Percentiles rank a stretch among this genome's conserved stretches.
Evolutionary conservation across 2,329 filamentous ascomycete genomes (phyloP).

Genomic region (Intubia oerlemansii): DNA sequence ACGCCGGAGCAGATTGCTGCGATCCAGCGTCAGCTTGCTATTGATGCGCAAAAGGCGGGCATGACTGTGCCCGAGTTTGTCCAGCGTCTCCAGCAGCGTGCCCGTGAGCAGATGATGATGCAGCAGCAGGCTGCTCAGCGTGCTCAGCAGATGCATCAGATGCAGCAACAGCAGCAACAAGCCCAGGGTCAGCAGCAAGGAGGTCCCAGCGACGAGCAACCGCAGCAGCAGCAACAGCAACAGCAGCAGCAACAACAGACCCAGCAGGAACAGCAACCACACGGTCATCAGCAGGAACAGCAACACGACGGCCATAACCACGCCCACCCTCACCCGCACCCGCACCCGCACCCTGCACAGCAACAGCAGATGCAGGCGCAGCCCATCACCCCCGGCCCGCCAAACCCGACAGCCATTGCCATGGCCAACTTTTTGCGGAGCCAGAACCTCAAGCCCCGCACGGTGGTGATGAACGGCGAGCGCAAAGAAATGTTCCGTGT

Average conservation of each 20-base stretch:
- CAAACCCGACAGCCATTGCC: slow-evolving; percentile 73
- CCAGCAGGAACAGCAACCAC: slow-evolving; percentile 9
- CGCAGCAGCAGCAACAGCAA: slow-evolving; percentile 16
- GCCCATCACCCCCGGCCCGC: slow-evolving; percentile 55
- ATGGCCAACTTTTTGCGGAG: slow-evolving; percentile 70
- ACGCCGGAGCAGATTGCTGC: slow-evolving; percentile 66
- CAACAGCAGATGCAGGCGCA: slow-evolving; percentile 22
- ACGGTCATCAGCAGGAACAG: slow-evolving; percentile 16
- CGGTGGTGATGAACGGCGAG: slow-evolving; percentile 86
- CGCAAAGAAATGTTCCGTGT: slow-evolving; percentile 98
- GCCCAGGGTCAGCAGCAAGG: slow-evolving; percentile 5
- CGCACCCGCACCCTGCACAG: slow-evolving; percentile 13
- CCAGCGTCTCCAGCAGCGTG: slow-evolving; percentile 40
- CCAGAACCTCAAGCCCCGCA: slow-evolving; percentile 74
- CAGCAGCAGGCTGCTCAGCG: slow-evolving; percentile 22
- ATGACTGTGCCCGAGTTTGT: slow-evolving; percentile 75
- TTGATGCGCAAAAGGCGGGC: slow-evolving; percentile 66
- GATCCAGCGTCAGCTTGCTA: slow-evolving; percentile 65
- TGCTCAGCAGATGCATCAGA: slow-evolving; percentile 9
- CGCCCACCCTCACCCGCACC: no score
- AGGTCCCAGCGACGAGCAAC: background rate
- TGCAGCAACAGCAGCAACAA: slow-evolving; percentile 13
- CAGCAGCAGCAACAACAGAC: slow-evolving; percentile 16
- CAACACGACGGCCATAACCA: slow-evolving; percentile 11
- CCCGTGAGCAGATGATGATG: slow-evolving; percentile 25